phyloP scores from a whole-genome alignment of 495 filamentous ascomycete genomes.

The Hypoxylon perforatum region DNA sequence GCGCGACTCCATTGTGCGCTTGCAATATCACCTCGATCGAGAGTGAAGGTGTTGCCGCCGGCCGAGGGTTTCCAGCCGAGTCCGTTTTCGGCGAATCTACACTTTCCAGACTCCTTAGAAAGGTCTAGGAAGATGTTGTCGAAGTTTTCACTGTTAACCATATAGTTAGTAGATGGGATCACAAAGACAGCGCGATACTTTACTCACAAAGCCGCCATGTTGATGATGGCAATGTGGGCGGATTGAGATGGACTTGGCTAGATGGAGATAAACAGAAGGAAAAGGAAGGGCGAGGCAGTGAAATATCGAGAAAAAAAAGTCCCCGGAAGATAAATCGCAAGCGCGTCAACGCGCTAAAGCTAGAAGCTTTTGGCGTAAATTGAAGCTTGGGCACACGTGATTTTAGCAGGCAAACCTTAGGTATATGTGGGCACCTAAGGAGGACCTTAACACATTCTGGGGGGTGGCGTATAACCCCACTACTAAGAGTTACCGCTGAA shows the following conservation, averaged over 20 bases:
- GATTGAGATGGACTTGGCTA: constrained; percentile 1
- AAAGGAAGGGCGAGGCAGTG: constrained; percentile 5
- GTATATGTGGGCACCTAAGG: not conserved
- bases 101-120: constrained; percentile 88
- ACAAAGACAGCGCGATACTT: not conserved
- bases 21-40: constrained; percentile 82
- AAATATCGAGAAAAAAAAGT: constrained; percentile 1
- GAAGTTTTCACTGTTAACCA: constrained; percentile 77
- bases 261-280: not conserved
- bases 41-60: constrained; percentile 90
- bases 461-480: too few relatives aligned
- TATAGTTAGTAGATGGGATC: constrained; percentile 13
- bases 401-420: too few relatives aligned
- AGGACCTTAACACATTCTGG: too few relatives aligned
- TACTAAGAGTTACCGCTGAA: too few relatives aligned
- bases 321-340: constrained; percentile 8
- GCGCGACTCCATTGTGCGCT: constrained; percentile 96
- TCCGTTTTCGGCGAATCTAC: constrained; percentile 90
- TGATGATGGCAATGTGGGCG: constrained; percentile 12
- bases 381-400: not conserved
- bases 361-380: constrained; percentile 2
- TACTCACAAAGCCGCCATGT: constrained; percentile 42
- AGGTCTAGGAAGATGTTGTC: constrained; percentile 96
- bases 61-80: constrained; percentile 92
- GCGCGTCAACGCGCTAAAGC: constrained; percentile 36